Percentiles rank a stretch among this genome's conserved stretches.
These are phyloP conservation scores for Cercospora zeina DNA, from an alignment of 2,329 filamentous ascomycete species.

Conservation along the genomic window DNA sequence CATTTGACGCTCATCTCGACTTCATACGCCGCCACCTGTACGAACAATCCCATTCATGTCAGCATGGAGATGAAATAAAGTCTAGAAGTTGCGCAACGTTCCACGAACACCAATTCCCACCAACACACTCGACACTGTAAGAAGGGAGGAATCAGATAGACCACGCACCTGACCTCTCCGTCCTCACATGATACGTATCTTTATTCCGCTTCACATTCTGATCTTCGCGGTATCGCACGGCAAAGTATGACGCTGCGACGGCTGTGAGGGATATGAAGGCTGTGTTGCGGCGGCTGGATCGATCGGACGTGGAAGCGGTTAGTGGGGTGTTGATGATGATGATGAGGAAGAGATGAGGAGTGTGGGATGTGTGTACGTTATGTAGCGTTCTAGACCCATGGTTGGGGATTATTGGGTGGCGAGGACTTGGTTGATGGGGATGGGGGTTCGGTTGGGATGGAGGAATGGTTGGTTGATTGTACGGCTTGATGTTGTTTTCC, in stretches of 20 bases:
- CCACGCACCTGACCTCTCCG: slow-evolving; percentile 21
- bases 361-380: slow-evolving; percentile 12
- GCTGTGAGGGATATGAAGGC: slow-evolving; percentile 14
- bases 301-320: not conserved
- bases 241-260: slow-evolving; percentile 17
- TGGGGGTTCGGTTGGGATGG: not conserved
- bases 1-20: too few species aligned
- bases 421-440: not conserved
- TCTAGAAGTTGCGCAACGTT: too few species aligned
- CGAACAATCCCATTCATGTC: not conserved
- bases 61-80: not conserved
- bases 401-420: not conserved
- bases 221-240: slow-evolving; percentile 12
- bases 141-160: not conserved
- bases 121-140: too few species aligned
- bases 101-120: too few species aligned
- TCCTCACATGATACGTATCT: slow-evolving; percentile 19
- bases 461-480: not conserved
- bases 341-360: not conserved
- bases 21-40: not conserved
- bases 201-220: slow-evolving; percentile 20
- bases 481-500: not conserved
- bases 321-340: not conserved
- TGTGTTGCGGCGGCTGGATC: slow-evolving; percentile 15
- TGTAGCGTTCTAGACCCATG: slow-evolving; percentile 20